Evolutionary conservation across 2,329 filamentous ascomycete species (phyloP), one percentile per base, ranked within the genome.

Genomic region (Aspergillus ustus): DNA sequence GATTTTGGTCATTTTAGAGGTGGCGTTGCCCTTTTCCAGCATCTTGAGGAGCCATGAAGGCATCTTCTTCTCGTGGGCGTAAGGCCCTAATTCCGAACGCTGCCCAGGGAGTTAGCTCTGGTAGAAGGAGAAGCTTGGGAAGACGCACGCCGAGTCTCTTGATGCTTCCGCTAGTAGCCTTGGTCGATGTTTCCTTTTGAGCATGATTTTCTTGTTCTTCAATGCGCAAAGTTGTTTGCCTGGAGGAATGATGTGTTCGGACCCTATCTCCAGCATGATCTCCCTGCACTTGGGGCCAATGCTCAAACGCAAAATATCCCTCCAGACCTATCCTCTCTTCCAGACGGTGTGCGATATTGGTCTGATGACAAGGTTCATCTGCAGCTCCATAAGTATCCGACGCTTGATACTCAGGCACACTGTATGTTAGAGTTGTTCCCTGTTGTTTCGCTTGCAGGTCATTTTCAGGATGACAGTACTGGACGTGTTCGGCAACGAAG

Each of bases 11-110:
- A 81, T 76, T n/a, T 81, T 81, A 29, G 80, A 83, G 37, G 84
- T 78, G 57, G 85, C 84, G 13, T 85, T 85, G 17, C 87, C 83
- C 46, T 82, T 83, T 63, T 87, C 81, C 1, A 94, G 81, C 65
- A 91, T 78, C 15, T 81, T 80, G 17, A 84, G 82, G 1, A 93
- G 82, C 86, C 87, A 90, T 8, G 81, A 77, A 0, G 91, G 91
- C 91, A 93, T 93, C 66, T 85, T 83, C 45, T 88, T 85, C 73
- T 94, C 91, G 67, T 91, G 81, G 1, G 89, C 89, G 75, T 90
- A 87, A 28, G 87, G 86, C 0, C 91, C 91, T 15, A 94, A 80
- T 69, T 93, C 89, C 9, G 72, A 82, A 78, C 82, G 84, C 79
- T 83, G 62, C 25, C 4, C 29, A 19, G 37, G 15, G 37, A 13